Percentiles rank a stretch among this genome's conserved stretches.
Conservation (phyloP, 192 early-diverging fungal species). For the Glomus cerebriforme region DNA sequence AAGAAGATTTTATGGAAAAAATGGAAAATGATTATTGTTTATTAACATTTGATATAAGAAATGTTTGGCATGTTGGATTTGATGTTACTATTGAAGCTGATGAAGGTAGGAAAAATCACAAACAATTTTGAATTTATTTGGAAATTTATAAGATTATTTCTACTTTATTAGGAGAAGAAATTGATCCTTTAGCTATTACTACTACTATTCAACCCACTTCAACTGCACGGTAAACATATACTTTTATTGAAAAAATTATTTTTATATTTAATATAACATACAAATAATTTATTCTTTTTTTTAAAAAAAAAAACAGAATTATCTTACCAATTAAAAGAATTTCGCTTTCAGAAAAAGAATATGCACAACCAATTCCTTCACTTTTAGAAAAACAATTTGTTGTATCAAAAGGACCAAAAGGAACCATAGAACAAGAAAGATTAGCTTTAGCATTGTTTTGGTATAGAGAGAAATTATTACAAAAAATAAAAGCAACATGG, state of each 20-base stretch:
- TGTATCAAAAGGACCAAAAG: conserved; percentile 56
- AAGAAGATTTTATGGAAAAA: conserved; percentile 3
- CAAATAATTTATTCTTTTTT: not conserved
- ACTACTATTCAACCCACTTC: conserved; percentile 38
- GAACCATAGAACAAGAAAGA: conserved; percentile 56
- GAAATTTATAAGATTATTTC: conserved; percentile 21
- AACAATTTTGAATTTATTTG: conserved; percentile 22
- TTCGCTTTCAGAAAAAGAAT: conserved; percentile 47
- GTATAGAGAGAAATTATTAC: conserved; percentile 70
- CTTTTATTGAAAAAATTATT: not conserved
- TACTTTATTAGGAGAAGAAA: conserved; percentile 26
- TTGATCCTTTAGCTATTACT: not conserved
- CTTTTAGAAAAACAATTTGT: conserved; percentile 80
- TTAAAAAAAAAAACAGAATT: too few species aligned
- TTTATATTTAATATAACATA: not conserved
- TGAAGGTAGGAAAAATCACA: conserved; percentile 48
- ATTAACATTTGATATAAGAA: conserved; percentile 76
- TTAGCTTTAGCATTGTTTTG: conserved; percentile 67
- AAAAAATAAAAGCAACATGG: conserved; percentile 51
- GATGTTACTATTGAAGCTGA: conserved; percentile 71
- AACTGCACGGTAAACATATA: conserved; percentile 26
- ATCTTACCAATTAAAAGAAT: conserved; percentile 69
- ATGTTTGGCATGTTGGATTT: conserved; percentile 71
- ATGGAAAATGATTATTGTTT: conserved; percentile 67
- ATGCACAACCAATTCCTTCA: conserved; percentile 64